Evolutionary conservation across 495 filamentous ascomycete species (phyloP).

Genomic region (Penicillium longicatenatum): DNA sequence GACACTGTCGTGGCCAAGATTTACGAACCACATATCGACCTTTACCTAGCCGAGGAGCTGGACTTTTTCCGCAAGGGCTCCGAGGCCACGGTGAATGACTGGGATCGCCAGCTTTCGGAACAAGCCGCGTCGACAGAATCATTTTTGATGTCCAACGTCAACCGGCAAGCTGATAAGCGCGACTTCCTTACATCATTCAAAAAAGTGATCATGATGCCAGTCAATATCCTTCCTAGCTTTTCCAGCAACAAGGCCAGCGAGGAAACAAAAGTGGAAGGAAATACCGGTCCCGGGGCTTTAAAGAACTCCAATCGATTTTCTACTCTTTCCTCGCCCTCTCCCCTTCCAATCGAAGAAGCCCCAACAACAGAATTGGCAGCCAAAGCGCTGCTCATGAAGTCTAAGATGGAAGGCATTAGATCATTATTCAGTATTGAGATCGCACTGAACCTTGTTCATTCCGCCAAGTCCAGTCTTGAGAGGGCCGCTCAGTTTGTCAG

Average conservation of each 20-base stretch:
- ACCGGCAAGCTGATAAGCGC: constrained; percentile 90
- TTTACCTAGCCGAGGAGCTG: constrained; percentile 91
- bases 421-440: constrained; percentile 96
- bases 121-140: constrained; percentile 90
- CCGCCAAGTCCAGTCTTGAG: constrained; percentile 87
- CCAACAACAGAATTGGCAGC: constrained; percentile 92
- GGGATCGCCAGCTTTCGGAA: constrained; percentile 89
- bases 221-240: constrained; percentile 78
- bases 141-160: constrained; percentile 92
- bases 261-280: constrained; percentile 34
- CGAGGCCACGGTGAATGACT: constrained; percentile 75
- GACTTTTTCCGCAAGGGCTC: constrained; percentile 76
- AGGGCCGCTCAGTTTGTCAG: constrained; percentile 79
- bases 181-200: constrained; percentile 97
- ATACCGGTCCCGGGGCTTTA: constrained; percentile 38
- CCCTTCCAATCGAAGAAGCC: constrained; percentile 58
- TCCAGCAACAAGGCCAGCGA: constrained; percentile 51
- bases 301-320: constrained; percentile 55
- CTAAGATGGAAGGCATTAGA: constrained; percentile 86
- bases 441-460: constrained; percentile 83
- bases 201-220: constrained; percentile 98
- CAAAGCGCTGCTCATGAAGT: constrained; percentile 95
- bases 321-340: constrained; percentile 49
- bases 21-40: constrained; percentile 89
- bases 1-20: constrained; percentile 63